These are phyloP conservation scores for Alectoria sarmentosa DNA, from an alignment of 495 filamentous ascomycete genomes.

Conservation along the genomic window DNA sequence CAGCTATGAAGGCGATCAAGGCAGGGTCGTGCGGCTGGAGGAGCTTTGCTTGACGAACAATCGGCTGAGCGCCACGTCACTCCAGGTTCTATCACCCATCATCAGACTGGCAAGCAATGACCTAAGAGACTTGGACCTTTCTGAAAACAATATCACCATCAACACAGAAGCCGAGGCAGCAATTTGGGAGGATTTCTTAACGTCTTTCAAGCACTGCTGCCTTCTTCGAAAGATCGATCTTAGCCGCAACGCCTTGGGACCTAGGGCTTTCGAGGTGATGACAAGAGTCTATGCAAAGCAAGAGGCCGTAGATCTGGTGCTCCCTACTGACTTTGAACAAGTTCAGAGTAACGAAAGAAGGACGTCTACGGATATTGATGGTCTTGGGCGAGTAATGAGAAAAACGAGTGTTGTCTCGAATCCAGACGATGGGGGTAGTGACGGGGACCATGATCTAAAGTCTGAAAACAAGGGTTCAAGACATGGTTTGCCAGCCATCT, in stretches of 20 bases:
- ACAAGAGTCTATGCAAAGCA: slow-evolving; percentile 38
- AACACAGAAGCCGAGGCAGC: slow-evolving; percentile 29
- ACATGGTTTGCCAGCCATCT: slow-evolving; percentile 24
- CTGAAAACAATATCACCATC: slow-evolving; percentile 39
- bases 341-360: slow-evolving; percentile 26
- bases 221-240: slow-evolving; percentile 41
- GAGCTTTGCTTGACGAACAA: slow-evolving; percentile 42
- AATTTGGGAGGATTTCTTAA: slow-evolving; percentile 40
- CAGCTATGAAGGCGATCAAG: slow-evolving; percentile 29
- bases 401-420: slow-evolving; percentile 19
- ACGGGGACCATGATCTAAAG: slow-evolving; percentile 16
- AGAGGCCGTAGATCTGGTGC: slow-evolving; percentile 24
- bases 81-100: slow-evolving; percentile 36
- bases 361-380: slow-evolving; percentile 19
- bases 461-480: slow-evolving; percentile 23
- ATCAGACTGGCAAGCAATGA: slow-evolving; percentile 35
- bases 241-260: slow-evolving; percentile 37
- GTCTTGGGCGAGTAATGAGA: slow-evolving; percentile 15
- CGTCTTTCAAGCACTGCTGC: slow-evolving; percentile 38
- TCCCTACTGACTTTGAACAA: slow-evolving; percentile 6
- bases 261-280: slow-evolving; percentile 39
- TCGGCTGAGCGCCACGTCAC: slow-evolving; percentile 33
- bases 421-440: slow-evolving; percentile 10
- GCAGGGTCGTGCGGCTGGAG: slow-evolving; percentile 35
- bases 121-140: slow-evolving; percentile 42